Evolutionary conservation across 2,329 filamentous ascomycete genomes (phyloP), one percentile per base, ranked within the genome.

Genomic region (Cladosporium sphaerospermum): DNA sequence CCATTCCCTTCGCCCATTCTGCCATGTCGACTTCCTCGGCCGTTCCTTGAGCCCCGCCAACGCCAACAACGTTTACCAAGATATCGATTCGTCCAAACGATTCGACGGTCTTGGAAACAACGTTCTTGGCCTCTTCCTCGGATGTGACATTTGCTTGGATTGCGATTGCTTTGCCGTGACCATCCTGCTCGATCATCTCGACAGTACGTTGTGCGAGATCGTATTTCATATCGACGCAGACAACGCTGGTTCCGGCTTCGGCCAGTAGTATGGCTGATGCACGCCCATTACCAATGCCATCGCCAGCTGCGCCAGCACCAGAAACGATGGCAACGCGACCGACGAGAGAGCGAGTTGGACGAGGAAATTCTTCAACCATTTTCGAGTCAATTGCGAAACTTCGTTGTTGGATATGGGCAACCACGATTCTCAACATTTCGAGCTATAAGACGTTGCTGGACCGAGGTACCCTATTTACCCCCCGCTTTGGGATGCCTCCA

Each of bases 41-140:
- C 1, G 78, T 83, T 0, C 84, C 84, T 1, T 68, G 53, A 0
- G 81, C 76, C 0, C 84, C 84, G 3, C 74, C 73, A 16, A 85
- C 70, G 0, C 84, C 84, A 2, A 86, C 83, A 53, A 81, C 82
- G 61, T 86, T 86, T 34, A 86, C 71, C 1, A 86, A 68, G 40
- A 86, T 81, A 59, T 86, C 81, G 2, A 86, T 57, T 1, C 78
- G 70, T 0, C 80, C 81, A 57, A 78, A 85, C 1, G 65, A 59
- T 2, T 70, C 55, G 1, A 81, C 11, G 0, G 81, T 75, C 0
- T 64, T 53, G 0, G 72, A 51, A 56, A 74, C 69, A 31, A 65
- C 63, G 13, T 55, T 55, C 46, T 76, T 67, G 60, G 82, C 86
- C 51, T 83, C 79, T 0, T 54, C 53, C 13, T 75, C 71, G 1